Evolutionary conservation across 371 early-diverging fungal species (phyloP).

Genomic region (Lichtheimia ornata): DNA sequence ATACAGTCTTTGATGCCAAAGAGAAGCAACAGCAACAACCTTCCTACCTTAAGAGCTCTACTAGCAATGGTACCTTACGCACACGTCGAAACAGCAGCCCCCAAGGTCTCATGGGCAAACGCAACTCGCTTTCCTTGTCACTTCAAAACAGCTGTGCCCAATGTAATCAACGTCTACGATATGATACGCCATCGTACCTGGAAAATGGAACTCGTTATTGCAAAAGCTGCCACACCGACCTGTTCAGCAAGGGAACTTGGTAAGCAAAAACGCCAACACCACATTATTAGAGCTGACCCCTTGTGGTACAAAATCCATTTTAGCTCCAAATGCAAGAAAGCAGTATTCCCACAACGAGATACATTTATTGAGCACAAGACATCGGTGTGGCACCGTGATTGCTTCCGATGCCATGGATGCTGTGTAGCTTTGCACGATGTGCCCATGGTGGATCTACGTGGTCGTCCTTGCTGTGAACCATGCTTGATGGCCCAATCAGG

Average conservation of each 20-base stretch:
- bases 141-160: constrained; percentile 21
- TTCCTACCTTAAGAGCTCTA: constrained; percentile 21
- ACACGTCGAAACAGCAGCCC: constrained; percentile 26
- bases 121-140: constrained; percentile 15
- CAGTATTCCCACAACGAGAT: constrained; percentile 39
- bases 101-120: constrained; percentile 2
- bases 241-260: constrained; percentile 36
- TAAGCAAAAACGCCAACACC: constrained; percentile 17
- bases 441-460: constrained; percentile 62
- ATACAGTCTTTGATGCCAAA: constrained; percentile 18
- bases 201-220: constrained; percentile 28
- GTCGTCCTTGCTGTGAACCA: constrained; percentile 66
- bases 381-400: constrained; percentile 53
- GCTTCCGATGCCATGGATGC: constrained; percentile 51
- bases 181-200: constrained; percentile 20
- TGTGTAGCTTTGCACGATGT: constrained; percentile 23
- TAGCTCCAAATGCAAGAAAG: constrained; percentile 46
- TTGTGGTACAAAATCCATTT: constrained; percentile 15
- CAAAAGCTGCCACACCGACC: constrained; percentile 31
- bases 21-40: not conserved
- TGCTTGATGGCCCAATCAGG: constrained; percentile 60
- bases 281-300: constrained; percentile 3
- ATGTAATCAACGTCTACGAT: constrained; percentile 21
- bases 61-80: constrained; percentile 2
- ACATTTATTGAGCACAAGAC: constrained; percentile 46